Conservation (phyloP, 805 yeast genomes). For the Kodamaea hsintzibuensis region DNA sequence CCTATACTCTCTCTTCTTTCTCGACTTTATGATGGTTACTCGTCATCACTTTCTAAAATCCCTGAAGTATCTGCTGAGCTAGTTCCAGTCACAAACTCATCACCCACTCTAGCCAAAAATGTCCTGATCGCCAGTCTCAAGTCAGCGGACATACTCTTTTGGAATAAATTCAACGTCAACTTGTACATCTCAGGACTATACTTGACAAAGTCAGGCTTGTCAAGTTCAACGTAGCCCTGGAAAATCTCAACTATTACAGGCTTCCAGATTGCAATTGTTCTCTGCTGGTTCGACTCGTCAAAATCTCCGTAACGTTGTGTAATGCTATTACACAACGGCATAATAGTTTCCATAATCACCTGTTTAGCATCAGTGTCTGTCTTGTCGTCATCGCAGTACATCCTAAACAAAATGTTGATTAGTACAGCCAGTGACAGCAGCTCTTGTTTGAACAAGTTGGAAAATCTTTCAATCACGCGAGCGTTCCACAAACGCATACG, state of each 20-base stretch:
- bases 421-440: conserved; percentile 86
- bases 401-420: conserved; percentile 73
- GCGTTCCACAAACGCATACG: conserved; percentile 89
- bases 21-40: background rate
- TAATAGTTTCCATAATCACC: conserved; percentile 52
- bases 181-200: conserved; percentile 63
- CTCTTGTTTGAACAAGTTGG: conserved; percentile 90
- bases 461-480: conserved; percentile 88
- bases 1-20: background rate
- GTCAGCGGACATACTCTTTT: conserved; percentile 61
- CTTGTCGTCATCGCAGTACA: conserved; percentile 68
- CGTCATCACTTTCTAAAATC: background rate
- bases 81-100: conserved; percentile 27
- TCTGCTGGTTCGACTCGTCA: conserved; percentile 75
- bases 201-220: conserved; percentile 64
- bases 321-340: conserved; percentile 72
- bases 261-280: conserved; percentile 82
- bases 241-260: conserved; percentile 89
- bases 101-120: conserved; percentile 57
- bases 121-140: conserved; percentile 59
- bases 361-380: conserved; percentile 44
- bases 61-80: background rate
- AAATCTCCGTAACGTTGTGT: conserved; percentile 68
- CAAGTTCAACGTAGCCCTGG: conserved; percentile 78
- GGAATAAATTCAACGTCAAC: conserved; percentile 57